Evolutionary conservation across 257 asterid species (phyloP), one percentile per base, ranked within the genome.

Genomic region (Gentiana straminea): DNA sequence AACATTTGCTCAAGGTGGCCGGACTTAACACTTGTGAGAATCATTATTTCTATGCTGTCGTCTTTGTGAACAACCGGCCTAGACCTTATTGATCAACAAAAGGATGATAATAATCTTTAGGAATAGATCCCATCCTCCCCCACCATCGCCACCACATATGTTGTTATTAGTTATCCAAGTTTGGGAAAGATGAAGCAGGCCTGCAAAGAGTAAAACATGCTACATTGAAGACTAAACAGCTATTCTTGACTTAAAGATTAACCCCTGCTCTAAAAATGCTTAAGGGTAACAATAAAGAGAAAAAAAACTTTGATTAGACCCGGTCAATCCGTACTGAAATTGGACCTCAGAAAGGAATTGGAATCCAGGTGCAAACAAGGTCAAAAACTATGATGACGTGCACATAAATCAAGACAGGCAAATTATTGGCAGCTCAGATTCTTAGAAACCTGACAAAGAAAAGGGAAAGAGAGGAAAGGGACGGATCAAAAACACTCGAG

Each of bases 171-270:
- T n/a, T n/a, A n/a, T n/a, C n/a, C n/a, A n/a, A n/a, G n/a, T n/a
- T n/a, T n/a, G n/a, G n/a, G n/a, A n/a, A n/a, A n/a, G n/a, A n/a
- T n/a, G n/a, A n/a, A n/a, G n/a, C n/a, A 64, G 97, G 96, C 86
- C 97, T 92, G 87, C 56, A 68, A 65, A 49, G 35, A 68, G 64
- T 44, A 64, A 33, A 50, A 48, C 35, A 54, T 68, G 68, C 9
- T 43, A 53, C 37, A 24, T 24, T 24, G 57, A 59, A 66, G 55
- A 66, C 70, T 37, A 69, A 54, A 62, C 51, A 33, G 32, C n/a
- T 34, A 13, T 35, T 55, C 59, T 33, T 13, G 6, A 57, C 13
- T 1, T 24, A 3, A 1, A 5, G 38, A 8, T 44, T 37, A 33
- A 15, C 6, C 24, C 38, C 15, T 38, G 13, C 44, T 36, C 13